These are phyloP conservation scores for Lolium multiflorum DNA, from an alignment of 176 grass and related monocot genomes.

Conservation along the genomic window DNA sequence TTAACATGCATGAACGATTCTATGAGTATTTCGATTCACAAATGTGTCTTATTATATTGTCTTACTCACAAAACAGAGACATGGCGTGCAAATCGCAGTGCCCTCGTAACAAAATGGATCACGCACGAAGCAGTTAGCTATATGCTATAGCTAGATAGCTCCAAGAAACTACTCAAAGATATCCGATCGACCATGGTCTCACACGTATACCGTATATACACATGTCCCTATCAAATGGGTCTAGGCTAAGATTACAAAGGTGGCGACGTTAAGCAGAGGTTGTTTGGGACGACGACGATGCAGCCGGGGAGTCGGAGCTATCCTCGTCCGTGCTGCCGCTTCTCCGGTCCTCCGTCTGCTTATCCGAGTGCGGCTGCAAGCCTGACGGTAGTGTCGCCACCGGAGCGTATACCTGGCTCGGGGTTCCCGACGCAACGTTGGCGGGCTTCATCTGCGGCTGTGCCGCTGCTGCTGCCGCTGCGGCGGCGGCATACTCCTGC, in stretches of 20 bases:
- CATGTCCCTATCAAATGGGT: neutral
- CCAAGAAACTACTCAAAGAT: neutral
- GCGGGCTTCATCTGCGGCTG: slow-evolving; percentile 14
- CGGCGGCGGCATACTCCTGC: slow-evolving; percentile 38
- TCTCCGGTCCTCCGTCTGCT: slow-evolving; percentile 12
- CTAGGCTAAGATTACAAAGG: slow-evolving; percentile 27
- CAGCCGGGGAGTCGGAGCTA: slow-evolving; percentile 41
- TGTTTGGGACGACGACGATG: slow-evolving; percentile 61
- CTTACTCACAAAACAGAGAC: neutral
- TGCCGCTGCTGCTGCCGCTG: slow-evolving; percentile 7
- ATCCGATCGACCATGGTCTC: neutral
- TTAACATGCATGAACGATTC: neutral
- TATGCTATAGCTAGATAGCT: neutral
- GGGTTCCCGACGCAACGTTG: slow-evolving; percentile 12
- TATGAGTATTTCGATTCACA: neutral
- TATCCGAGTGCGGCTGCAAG: neutral
- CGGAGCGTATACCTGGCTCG: slow-evolving; percentile 44
- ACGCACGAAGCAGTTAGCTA: neutral
- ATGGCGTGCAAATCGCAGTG: neutral
- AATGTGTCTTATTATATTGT: neutral
- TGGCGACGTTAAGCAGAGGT: slow-evolving; percentile 32
- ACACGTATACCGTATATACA: slow-evolving; percentile 3
- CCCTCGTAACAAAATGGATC: slow-evolving; percentile 7
- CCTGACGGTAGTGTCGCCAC: slow-evolving; percentile 39
- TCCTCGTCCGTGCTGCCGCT: slow-evolving; percentile 27